phyloP scores from a whole-genome alignment of 768 basidiomycete species.

The Gloeophyllum trabeum region DNA sequence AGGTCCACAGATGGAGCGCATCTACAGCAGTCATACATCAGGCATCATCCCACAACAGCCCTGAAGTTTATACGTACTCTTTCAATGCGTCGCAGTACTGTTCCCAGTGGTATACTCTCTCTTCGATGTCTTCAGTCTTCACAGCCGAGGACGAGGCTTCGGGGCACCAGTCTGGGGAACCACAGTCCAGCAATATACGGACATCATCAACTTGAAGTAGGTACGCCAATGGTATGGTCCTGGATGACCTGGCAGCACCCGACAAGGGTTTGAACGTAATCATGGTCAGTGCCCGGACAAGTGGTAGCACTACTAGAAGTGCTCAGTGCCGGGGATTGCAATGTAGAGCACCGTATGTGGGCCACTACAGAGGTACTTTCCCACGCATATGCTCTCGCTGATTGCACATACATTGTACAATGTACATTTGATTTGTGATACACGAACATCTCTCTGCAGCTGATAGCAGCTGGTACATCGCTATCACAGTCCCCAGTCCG shows the following conservation, averaged over 20 bases:
- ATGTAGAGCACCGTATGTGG: too few species aligned
- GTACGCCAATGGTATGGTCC: slow-evolving; percentile 63
- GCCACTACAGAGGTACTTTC: too few species aligned
- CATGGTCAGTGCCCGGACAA: slow-evolving; percentile 42
- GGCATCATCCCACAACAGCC: background rate
- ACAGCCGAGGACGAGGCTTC: slow-evolving; percentile 25
- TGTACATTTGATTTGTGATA: too few species aligned
- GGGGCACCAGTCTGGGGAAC: slow-evolving; percentile 78
- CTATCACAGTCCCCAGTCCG: too few species aligned
- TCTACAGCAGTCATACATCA: slow-evolving; percentile 25
- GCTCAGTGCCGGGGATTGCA: too few species aligned
- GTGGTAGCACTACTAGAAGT: too few species aligned
- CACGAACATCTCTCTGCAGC: too few species aligned
- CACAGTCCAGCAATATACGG: slow-evolving; percentile 88
- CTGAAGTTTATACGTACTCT: slow-evolving; percentile 35
- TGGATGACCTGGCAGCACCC: slow-evolving; percentile 62
- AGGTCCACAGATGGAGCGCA: slow-evolving; percentile 76
- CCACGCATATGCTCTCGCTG: too few species aligned
- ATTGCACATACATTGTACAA: too few species aligned
- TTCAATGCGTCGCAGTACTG: slow-evolving; percentile 55
- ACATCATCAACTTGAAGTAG: slow-evolving; percentile 93
- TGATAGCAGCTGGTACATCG: too few species aligned
- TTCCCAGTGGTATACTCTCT: slow-evolving; percentile 37
- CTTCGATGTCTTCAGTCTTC: slow-evolving; percentile 19
- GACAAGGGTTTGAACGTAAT: slow-evolving; percentile 92